Evolutionary conservation across 2,329 filamentous ascomycete species (phyloP), one percentile per base, ranked within the genome.

Genomic region (Fusarium nisikadoi): DNA sequence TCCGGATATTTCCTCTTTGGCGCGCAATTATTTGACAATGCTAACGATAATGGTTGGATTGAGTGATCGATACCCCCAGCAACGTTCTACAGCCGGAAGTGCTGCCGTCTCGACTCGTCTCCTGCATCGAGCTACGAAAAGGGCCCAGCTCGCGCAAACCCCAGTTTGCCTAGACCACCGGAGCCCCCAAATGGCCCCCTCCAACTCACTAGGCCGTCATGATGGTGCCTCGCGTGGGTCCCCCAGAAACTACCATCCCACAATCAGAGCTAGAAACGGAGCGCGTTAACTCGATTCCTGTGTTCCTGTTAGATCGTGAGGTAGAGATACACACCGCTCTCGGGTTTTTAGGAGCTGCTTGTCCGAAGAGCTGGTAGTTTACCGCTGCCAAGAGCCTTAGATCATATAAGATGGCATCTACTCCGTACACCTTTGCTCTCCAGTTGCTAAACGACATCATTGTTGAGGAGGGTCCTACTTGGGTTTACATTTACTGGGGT

Each of bases 141-240:
- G 58, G 65, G 61, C 74, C 54, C 54, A 56, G 41, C 31, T 71
- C 66, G 56, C 65, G 63, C 65, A 60, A 76, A 76, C 74, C 74
- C 73, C 74, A 74, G 75, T 74, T 71, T 76, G 74, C 71, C 74
- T 50, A 75, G 72, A 65, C 74, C 59, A 64, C 53, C 55, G 53
- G 61, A 65, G 68, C 65, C 74, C 72, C 72, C 59, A 70, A 71
- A 62, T 59, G 38, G 16, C 46, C 54, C 62, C 62, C 67, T 68
- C 67, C 38, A 61, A 50, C 36, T 57, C 54, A 49, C 70, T 60
- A 67, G 64, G 66, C 57, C 56, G 64, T 58, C 50, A 68, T 69
- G 57, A 69, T 70, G 70, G 70, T 72, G 69, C 41, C 57, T 59
- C 53, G 55, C 35, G 70, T 72, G 70, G 62, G 49, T 41, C 66